These are phyloP conservation scores for Populus pruinosa DNA, from an alignment of 345 rosid genomes.

Conservation along the genomic window DNA sequence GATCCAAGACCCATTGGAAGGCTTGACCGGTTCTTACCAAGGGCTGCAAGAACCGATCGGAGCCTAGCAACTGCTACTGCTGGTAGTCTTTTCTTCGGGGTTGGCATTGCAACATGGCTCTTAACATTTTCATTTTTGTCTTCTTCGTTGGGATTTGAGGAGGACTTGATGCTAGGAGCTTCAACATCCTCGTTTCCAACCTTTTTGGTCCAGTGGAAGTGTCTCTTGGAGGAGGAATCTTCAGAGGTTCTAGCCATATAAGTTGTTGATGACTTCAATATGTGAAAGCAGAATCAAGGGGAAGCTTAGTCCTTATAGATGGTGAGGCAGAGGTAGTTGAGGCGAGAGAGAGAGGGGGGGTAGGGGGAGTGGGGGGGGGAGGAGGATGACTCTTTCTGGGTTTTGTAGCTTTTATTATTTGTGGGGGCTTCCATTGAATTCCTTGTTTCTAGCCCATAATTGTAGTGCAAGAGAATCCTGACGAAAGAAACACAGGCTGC, in stretches of 20 bases:
- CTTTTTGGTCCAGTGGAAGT: conserved; percentile 83
- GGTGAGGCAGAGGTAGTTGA: not conserved
- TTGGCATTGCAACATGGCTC: conserved; percentile 23
- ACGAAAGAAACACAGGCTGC: conserved; percentile 23
- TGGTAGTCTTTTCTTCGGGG: conserved; percentile 61
- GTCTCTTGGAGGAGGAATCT: conserved; percentile 59
- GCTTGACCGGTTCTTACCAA: conserved; percentile 47
- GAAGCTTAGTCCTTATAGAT: conserved; percentile 17
- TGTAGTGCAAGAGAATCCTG: conserved; percentile 18
- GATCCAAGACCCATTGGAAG: conserved; percentile 48
- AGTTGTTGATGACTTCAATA: not conserved
- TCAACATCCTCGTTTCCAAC: conserved; percentile 61
- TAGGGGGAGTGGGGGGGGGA: not conserved
- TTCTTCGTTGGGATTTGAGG: conserved; percentile 22
- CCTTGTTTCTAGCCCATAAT: conserved; percentile 3
- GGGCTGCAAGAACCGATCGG: conserved; percentile 60
- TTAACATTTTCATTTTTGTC: conserved; percentile 18
- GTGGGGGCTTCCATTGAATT: conserved; percentile 11
- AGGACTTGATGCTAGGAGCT: conserved; percentile 33
- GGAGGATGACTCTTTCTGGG: not conserved
- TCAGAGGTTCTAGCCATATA: conserved; percentile 35
- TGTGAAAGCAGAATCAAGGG: conserved; percentile 5
- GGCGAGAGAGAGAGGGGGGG: not conserved
- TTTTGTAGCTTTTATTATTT: not conserved
- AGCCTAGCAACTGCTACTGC: conserved; percentile 77